Percentiles rank a stretch among this genome's conserved stretches.
Conservation (phyloP, 1,284 basidiomycete genomes). For the Ceratobasidium sp. region DNA sequence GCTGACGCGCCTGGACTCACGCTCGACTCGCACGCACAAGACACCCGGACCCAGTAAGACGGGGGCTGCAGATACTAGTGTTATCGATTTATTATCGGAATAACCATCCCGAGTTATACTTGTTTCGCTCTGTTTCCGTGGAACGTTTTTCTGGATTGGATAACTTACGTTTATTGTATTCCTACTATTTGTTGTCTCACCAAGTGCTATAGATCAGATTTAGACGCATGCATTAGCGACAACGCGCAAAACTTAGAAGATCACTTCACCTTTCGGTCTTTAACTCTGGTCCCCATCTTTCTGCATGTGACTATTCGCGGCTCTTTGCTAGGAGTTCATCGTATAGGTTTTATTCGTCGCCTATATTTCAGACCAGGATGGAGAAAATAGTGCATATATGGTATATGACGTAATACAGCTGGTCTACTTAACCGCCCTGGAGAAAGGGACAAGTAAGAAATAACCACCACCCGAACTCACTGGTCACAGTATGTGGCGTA, state of each 20-base stretch:
- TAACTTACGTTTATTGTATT: conserved; percentile 24
- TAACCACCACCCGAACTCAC: too few species aligned
- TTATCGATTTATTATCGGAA: conserved; percentile 42
- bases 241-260: not conserved
- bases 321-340: too few species aligned
- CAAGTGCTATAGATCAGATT: not conserved
- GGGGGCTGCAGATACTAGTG: conserved; percentile 20
- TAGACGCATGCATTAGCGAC: not conserved
- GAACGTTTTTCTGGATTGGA: not conserved
- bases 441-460: too few species aligned
- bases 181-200: not conserved
- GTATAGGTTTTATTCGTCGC: too few species aligned
- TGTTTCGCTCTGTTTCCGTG: not conserved
- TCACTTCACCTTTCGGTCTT: too few species aligned
- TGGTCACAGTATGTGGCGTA: too few species aligned
- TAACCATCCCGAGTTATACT: not conserved
- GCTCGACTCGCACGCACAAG: not conserved
- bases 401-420: too few species aligned
- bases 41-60: not conserved
- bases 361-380: too few species aligned
- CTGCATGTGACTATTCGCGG: too few species aligned
- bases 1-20: conserved; percentile 8
- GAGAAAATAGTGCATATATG: too few species aligned
- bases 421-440: too few species aligned
- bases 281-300: too few species aligned